phyloP scores from a whole-genome alignment of 345 rosid species.

The Hibiscus tridactylites region DNA sequence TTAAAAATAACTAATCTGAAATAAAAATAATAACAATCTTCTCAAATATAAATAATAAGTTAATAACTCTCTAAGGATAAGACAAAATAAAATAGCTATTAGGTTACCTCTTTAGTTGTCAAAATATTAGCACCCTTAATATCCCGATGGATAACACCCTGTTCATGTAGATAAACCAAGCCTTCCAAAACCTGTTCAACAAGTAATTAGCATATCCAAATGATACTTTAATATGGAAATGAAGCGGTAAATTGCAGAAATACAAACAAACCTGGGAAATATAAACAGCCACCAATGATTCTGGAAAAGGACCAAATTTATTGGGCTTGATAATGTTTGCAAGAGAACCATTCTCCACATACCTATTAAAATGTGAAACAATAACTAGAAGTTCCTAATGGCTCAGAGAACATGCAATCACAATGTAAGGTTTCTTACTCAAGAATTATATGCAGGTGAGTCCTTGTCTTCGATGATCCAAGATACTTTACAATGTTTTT shows the following conservation, averaged over 20 bases:
- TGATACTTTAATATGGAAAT: slow-evolving; percentile 6
- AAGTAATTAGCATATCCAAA: slow-evolving; percentile 15
- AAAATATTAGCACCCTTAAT: slow-evolving; percentile 99
- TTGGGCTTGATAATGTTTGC: slow-evolving; percentile 98
- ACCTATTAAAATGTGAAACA: slow-evolving; percentile 39
- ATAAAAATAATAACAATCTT: background rate
- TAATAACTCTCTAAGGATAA: background rate
- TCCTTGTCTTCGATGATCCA: slow-evolving; percentile 86
- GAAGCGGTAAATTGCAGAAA: slow-evolving; percentile 18
- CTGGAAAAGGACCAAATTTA: slow-evolving; percentile 98
- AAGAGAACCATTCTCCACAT: slow-evolving; percentile 98
- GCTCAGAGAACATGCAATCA: slow-evolving; percentile 4
- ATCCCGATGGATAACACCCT: slow-evolving; percentile 99
- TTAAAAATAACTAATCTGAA: background rate
- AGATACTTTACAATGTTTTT: slow-evolving; percentile 98
- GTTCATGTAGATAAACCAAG: slow-evolving; percentile 91
- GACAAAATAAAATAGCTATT: background rate
- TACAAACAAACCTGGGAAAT: slow-evolving; percentile 81
- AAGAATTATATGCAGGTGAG: slow-evolving; percentile 92
- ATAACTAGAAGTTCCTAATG: slow-evolving; percentile 7
- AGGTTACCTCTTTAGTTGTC: slow-evolving; percentile 85
- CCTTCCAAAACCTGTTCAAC: slow-evolving; percentile 86
- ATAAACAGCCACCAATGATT: slow-evolving; percentile 89
- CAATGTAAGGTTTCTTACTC: slow-evolving; percentile 60
- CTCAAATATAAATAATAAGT: background rate